phyloP scores from a whole-genome alignment of 208 protist genomes.

The Trichomonas vaginalis region DNA sequence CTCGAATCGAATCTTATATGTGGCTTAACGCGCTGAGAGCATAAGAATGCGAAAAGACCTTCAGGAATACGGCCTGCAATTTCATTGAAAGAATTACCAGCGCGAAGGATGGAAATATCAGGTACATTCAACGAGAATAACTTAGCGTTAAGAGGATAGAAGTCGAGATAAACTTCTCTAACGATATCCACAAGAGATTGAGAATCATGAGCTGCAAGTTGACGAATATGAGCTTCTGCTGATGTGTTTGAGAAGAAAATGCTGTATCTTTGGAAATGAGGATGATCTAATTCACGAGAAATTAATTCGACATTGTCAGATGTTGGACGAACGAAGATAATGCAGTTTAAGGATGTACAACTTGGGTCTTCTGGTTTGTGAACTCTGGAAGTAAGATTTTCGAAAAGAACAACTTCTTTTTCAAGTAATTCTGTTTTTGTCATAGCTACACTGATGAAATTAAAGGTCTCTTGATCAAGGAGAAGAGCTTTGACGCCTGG shows the following conservation, averaged over 20 bases:
- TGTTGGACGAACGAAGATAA: neutral
- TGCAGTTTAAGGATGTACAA: neutral
- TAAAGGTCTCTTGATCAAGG: neutral
- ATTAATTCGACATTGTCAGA: neutral
- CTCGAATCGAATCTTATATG: neutral
- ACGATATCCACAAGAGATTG: neutral
- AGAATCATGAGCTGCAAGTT: neutral
- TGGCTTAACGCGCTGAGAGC: neutral
- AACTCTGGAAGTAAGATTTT: neutral
- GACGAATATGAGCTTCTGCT: neutral
- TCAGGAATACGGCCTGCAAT: neutral
- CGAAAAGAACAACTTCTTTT: neutral
- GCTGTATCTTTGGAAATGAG: neutral
- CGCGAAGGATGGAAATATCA: neutral
- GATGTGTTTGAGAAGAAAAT: neutral
- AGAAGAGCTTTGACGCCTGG: neutral
- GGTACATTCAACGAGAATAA: neutral
- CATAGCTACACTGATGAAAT: neutral
- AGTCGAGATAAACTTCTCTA: slow-evolving; percentile 6
- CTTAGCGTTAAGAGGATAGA: neutral
- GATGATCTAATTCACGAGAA: neutral
- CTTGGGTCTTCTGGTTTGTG: neutral
- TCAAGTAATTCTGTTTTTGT: slow-evolving; percentile 8
- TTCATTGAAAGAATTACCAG: neutral
- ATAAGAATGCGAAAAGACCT: neutral